These are phyloP conservation scores for Phytopythium mirpurense DNA, from an alignment of 352 stramenopile genomes.

Conservation along the genomic window DNA sequence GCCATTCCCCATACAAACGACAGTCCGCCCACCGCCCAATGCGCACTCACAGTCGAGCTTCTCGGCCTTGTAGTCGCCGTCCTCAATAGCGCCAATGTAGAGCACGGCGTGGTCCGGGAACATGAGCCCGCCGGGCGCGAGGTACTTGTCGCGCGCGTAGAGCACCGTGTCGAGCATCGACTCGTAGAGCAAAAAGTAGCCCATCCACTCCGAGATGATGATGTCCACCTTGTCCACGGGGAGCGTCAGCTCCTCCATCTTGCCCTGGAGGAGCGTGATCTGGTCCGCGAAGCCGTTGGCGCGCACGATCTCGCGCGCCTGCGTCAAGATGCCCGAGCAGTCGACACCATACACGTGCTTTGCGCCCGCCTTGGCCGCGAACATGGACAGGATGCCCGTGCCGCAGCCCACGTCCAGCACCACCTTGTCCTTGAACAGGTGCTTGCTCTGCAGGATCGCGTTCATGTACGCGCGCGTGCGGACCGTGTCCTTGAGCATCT, in stretches of 20 bases:
- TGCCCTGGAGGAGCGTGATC: slow-evolving; percentile 95
- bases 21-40: slow-evolving; percentile 34
- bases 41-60: slow-evolving; percentile 86
- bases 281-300: slow-evolving; percentile 89
- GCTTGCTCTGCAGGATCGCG: slow-evolving; percentile 95
- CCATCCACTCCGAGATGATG: slow-evolving; percentile 99
- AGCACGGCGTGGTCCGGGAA: slow-evolving; percentile 95
- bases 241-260: slow-evolving; percentile 92
- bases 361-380: slow-evolving; percentile 91
- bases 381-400: slow-evolving; percentile 97
- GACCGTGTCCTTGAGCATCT: slow-evolving; percentile 89
- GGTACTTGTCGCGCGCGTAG: slow-evolving; percentile 95
- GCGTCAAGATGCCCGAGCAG: slow-evolving; percentile 91
- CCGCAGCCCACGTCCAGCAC: slow-evolving; percentile 97
- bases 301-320: slow-evolving; percentile 93
- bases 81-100: slow-evolving; percentile 94
- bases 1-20: background rate
- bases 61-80: slow-evolving; percentile 87
- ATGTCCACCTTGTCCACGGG: slow-evolving; percentile 95
- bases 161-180: slow-evolving; percentile 98
- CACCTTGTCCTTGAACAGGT: slow-evolving; percentile 97
- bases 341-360: slow-evolving; percentile 94
- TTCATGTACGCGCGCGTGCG: slow-evolving; percentile 97
- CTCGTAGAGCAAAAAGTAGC: slow-evolving; percentile 97
- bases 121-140: slow-evolving; percentile 89